Base-by-base conservation (phyloP, 2,329 filamentous ascomycete genomes). In the Anthostomella pinea region DNA sequence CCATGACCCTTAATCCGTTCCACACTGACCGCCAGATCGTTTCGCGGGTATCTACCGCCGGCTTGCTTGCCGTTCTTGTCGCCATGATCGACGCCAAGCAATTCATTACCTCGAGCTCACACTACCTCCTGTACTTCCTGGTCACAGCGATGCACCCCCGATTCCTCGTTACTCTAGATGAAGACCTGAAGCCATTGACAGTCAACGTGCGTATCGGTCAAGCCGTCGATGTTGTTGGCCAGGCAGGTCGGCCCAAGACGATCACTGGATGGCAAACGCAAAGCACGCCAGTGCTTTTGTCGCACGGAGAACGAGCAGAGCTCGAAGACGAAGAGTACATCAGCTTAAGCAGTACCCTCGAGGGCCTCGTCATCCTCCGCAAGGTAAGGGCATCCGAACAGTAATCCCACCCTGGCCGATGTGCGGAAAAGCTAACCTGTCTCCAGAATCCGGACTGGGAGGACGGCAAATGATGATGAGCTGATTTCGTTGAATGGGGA, bases 211-310 rank as follows among this genome's bases (percentile, higher is more conserved):
- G 93, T 20, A 91, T 98, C 28, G 93, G 93, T 64, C 94, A 98
- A 68, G 93, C 94, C 11, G 94, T 98, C 14, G 93, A 98, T 61
- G 90, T 98, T 26, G 93, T 98, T 25, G 94, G 93, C 33, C 93
- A 97, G 65, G 93, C 94, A 9, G 93, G 93, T 61, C 80, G 91
- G 46, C 93, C 93, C 51, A 97, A 98, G 83, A 98, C 93, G 2
- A 98, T 98, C 56, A 98, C 93, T 8, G 93, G 93, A 35, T 98
- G 93, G 93, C 93, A 98, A 68, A 98, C 93, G 49, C 93, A 98
- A 73, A 96, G 87, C 70, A 98, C 93, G n/a, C 93, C 93, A 1
- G 93, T 98, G 30, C 72, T 98, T 41, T 71, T 98, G 54, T 84
- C 87, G n/a, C 85, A 95, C 58, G 93, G 94, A 19, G 93, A 98